Evolutionary conservation across 2,329 filamentous ascomycete genomes (phyloP), one percentile per base, ranked within the genome.

Genomic region (Alternaria brassicicola): DNA sequence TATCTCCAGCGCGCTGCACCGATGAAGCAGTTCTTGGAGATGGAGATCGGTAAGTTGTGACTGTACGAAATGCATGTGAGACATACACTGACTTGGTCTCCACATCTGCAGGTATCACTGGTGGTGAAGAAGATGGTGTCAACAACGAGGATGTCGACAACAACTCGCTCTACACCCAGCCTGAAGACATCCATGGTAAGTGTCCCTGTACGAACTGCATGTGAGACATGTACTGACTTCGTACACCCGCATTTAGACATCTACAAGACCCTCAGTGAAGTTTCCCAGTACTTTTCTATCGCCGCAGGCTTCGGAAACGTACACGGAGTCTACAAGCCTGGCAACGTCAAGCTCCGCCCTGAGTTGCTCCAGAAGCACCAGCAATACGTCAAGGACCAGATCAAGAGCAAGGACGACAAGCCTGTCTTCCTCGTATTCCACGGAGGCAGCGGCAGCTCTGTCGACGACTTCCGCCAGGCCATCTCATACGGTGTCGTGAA

Each of bases 391-490:
- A 88, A 92, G 81, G 88, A 94, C 81, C 87, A 96, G 84, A 55
- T 23, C 31, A 45, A 51, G 3, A 21, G 49, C 42, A 60, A 62
- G 49, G 60, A 62, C 1, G 60, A 62, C 41, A 62, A 62, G 89
- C 95, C 95, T 70, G 91, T 98, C 77, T 98, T 93, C 88, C 92
- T 99, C 76, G 95, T 99, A 80, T 99, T 99, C 90, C 95, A 99
- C 86, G 95, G 95, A 76, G 95, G 95, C 74, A 96, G 92, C 65
- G 95, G 95, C 70, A 96, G 91, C 67, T 85, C 86, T 78, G 96
- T 97, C 85, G 81, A 92, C 71, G 95, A 99, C 84, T 99, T 91
- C 86, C 85, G 68, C 7, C 64, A 74, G 55, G 71, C 71, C 15
- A 74, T 74, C 58, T 67, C 63, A 78, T 90, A 94, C 81, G 95